Conservation (phyloP, 441 rosid species). For the Raphanus hybrid region DNA sequence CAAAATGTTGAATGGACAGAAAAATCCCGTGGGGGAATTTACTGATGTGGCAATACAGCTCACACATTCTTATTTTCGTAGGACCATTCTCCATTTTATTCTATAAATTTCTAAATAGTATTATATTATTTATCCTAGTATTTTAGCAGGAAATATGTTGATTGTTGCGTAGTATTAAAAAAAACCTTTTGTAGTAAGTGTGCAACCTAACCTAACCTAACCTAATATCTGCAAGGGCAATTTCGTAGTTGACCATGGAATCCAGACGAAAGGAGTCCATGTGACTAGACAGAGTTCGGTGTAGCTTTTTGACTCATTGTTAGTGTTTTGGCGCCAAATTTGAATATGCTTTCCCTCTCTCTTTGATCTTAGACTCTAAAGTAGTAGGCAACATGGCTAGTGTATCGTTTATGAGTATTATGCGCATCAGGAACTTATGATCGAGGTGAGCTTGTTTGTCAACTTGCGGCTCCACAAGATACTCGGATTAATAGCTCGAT, state of each 20-base stretch:
- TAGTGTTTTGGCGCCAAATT: slow-evolving; percentile 39
- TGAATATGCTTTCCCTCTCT: slow-evolving; percentile 30
- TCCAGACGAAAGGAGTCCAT: neutral
- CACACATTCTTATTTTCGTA: slow-evolving; percentile 26
- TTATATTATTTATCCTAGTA: neutral
- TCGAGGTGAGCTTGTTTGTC: neutral
- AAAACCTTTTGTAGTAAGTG: slow-evolving; percentile 14
- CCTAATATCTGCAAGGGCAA: slow-evolving; percentile 1
- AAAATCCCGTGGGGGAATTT: slow-evolving; percentile 17
- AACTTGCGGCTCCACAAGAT: neutral
- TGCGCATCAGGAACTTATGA: slow-evolving; percentile 9
- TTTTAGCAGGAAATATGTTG: neutral
- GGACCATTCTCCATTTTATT: slow-evolving; percentile 15
- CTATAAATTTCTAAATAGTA: neutral
- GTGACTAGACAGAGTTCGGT: slow-evolving; percentile 28
- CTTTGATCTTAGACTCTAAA: neutral
- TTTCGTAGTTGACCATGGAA: slow-evolving; percentile 15
- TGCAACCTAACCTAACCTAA: slow-evolving; percentile 31
- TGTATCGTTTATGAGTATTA: neutral
- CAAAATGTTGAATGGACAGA: slow-evolving; percentile 37
- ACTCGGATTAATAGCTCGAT: neutral
- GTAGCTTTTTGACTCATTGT: slow-evolving; percentile 34
- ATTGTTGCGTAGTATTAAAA: neutral
- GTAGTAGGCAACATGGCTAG: neutral
- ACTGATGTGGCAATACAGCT: slow-evolving; percentile 38